These are phyloP conservation scores for Diaporthe australafricana DNA, from an alignment of 2,329 filamentous ascomycete species.

Conservation along the genomic window DNA sequence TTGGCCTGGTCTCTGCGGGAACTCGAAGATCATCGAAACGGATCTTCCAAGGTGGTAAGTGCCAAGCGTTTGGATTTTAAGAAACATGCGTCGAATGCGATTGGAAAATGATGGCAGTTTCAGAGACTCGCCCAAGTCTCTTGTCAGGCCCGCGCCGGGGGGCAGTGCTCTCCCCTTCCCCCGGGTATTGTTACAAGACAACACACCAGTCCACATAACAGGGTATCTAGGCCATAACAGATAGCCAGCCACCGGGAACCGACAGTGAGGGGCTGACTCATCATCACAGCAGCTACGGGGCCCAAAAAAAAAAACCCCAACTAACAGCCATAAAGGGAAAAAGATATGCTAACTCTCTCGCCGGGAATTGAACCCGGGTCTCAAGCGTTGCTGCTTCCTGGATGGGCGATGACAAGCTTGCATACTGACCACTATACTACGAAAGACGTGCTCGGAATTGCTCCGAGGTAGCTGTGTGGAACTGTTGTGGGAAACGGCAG, in stretches of 20 bases:
- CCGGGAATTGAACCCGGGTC: conserved; percentile 15
- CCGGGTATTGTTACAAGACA: neutral
- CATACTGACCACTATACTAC: conserved; percentile 1
- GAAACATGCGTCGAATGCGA: conserved; percentile 11
- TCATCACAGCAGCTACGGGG: no score
- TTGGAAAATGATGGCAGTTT: conserved; percentile 5
- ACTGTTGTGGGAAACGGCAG: no score
- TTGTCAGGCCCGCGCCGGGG: neutral
- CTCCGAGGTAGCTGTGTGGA: no score
- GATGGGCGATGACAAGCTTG: conserved; percentile 1
- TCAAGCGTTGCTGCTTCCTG: neutral
- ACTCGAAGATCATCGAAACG: conserved; percentile 8
- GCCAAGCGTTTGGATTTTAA: neutral
- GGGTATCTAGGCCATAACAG: neutral
- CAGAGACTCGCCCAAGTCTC: conserved; percentile 3
- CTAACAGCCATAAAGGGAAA: neutral
- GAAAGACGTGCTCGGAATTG: neutral
- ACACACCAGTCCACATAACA: no score
- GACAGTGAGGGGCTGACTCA: no score
- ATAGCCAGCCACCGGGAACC: neutral
- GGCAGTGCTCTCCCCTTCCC: conserved; percentile 21
- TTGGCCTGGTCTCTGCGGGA: conserved; percentile 5
- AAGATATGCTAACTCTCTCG: no score
- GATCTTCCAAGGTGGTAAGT: neutral
- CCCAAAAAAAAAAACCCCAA: no score